Conservation (phyloP, 345 rosid genomes). For the Ceriops decandra region DNA sequence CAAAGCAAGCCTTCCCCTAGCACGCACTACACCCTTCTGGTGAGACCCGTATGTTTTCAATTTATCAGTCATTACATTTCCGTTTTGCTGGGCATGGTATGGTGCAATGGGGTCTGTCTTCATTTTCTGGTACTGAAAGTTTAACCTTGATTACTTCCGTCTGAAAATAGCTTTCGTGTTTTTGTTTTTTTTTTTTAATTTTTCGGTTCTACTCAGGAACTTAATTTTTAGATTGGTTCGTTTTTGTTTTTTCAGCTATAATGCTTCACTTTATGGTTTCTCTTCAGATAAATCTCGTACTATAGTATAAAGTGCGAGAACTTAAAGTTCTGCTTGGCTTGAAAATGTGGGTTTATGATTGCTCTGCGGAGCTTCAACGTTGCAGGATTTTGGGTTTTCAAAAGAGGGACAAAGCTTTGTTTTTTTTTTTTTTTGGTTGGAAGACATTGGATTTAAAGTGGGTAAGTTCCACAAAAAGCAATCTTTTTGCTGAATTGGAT, state of each 20-base stretch:
- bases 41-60: neutral
- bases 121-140: neutral
- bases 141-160: neutral
- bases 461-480: neutral
- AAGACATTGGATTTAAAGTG: neutral
- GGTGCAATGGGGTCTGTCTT: neutral
- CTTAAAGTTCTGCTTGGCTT: neutral
- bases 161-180: neutral
- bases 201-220: too few species aligned
- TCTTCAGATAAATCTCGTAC: neutral
- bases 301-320: neutral
- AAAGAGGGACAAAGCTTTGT: neutral
- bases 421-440: neutral
- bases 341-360: conserved; percentile 5
- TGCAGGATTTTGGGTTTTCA: neutral
- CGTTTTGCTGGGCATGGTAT: neutral
- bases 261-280: neutral
- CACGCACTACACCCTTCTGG: neutral
- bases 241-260: too few species aligned
- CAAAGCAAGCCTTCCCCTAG: neutral
- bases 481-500: neutral
- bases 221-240: too few species aligned
- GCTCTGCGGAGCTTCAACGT: conserved; percentile 1
- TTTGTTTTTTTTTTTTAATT: too few species aligned
- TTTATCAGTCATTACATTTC: too few species aligned